Percentiles rank a stretch among this genome's conserved stretches.
Conservation (phyloP, 495 filamentous ascomycete species). For the Annulohypoxylon nitens region DNA sequence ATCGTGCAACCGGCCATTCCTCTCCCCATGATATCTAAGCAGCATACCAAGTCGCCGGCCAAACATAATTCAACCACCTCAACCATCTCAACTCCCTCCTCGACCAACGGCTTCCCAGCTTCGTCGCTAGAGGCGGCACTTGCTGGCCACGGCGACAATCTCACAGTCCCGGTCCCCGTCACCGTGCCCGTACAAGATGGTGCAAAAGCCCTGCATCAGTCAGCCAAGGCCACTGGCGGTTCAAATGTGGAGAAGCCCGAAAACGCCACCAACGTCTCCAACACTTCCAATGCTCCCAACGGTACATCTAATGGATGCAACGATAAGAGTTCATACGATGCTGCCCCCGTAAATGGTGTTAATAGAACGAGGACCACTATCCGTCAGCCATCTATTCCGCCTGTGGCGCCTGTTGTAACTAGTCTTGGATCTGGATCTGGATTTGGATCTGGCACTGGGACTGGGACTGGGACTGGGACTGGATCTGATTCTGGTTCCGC, state of each 20-base stretch:
- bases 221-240: conserved; percentile 47
- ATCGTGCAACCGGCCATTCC: conserved; percentile 57
- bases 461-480: background rate
- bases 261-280: conserved; percentile 22
- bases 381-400: background rate
- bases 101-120: conserved; percentile 49
- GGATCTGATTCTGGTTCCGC: conserved; percentile 13
- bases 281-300: background rate
- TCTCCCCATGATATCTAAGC: conserved; percentile 55
- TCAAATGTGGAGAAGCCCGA: conserved; percentile 46
- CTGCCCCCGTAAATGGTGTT: conserved; percentile 4
- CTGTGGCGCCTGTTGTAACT: conserved; percentile 14
- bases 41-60: conserved; percentile 33
- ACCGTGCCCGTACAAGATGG: conserved; percentile 10
- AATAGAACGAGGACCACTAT: conserved; percentile 14
- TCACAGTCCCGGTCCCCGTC: background rate
- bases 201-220: conserved; percentile 32
- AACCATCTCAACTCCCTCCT: conserved; percentile 18
- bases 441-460: background rate
- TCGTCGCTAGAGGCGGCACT: conserved; percentile 54
- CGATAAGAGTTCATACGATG: background rate
- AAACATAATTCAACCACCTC: conserved; percentile 31
- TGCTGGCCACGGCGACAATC: conserved; percentile 21
- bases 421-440: conserved; percentile 12
- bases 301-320: background rate